Conservation (phyloP, 768 basidiomycete species). For the Leccinum incarnatum region DNA sequence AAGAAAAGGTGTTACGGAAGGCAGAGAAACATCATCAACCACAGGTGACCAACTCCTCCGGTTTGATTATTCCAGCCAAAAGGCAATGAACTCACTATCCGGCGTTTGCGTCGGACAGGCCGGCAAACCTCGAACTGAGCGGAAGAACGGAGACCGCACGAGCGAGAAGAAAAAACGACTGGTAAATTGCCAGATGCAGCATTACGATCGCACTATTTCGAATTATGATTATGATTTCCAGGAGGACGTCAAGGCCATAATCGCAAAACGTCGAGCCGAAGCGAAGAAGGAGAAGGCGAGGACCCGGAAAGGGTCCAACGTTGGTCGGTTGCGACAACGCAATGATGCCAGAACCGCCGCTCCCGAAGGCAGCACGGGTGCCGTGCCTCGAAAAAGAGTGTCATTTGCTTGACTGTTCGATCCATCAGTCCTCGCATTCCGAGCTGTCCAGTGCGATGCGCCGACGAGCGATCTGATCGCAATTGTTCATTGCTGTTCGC, state of each 20-base stretch:
- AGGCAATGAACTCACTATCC: slow-evolving; percentile 20
- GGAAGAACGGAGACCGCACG: slow-evolving; percentile 23
- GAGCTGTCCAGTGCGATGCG: slow-evolving; percentile 10
- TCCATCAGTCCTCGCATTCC: slow-evolving; percentile 21
- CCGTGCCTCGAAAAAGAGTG: slow-evolving; percentile 33
- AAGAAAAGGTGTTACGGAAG: slow-evolving; percentile 42
- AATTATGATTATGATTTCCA: slow-evolving; percentile 18
- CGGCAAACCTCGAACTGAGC: slow-evolving; percentile 27
- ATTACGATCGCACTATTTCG: slow-evolving; percentile 10
- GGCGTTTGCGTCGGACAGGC: slow-evolving; percentile 17
- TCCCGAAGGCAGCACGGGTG: slow-evolving; percentile 6
- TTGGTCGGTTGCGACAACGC: slow-evolving; percentile 10
- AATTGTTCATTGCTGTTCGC: slow-evolving; percentile 9
- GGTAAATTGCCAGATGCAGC: slow-evolving; percentile 30
- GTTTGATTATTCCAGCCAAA: slow-evolving; percentile 12
- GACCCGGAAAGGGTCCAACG: slow-evolving; percentile 24
- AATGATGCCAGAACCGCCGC: slow-evolving; percentile 11
- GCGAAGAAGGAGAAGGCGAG: slow-evolving; percentile 41
- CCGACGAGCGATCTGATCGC: slow-evolving; percentile 27
- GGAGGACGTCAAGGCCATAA: slow-evolving; percentile 43
- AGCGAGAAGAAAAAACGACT: slow-evolving; percentile 38
- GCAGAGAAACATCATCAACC: slow-evolving; percentile 38
- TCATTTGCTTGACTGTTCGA: slow-evolving; percentile 28
- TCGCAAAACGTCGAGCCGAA: slow-evolving; percentile 36
- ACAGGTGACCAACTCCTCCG: slow-evolving; percentile 32